Evolutionary conservation across 768 basidiomycete species (phyloP), one percentile per base, ranked within the genome.

Genomic region (Leccinum broughii): DNA sequence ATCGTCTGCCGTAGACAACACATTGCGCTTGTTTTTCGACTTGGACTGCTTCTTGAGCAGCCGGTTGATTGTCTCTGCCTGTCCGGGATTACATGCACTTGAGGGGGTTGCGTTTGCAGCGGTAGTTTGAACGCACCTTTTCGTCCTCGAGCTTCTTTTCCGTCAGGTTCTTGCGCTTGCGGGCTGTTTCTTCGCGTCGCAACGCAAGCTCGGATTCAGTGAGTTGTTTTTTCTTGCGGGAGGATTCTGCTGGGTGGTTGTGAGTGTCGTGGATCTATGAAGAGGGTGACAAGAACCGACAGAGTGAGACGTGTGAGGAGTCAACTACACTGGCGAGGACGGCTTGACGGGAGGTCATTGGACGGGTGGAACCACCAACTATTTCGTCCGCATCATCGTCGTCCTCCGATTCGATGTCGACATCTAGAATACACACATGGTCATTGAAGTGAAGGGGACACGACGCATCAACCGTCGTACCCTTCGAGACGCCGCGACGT

Each of bases 41-140:
- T 87, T 83, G 17, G 87, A 86, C 69, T 92, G 91, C 73, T 93
- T 94, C 72, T 92, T 92, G 54, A 95, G 82, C 14, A 95, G 80
- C 28, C 93, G 87, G 66, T 93, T 93, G 72, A 95, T 94, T 0
- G 93, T 94, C 67, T 94, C 93, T 24, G 85, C 85, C 90, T 93
- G 65, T 20, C 34, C 46, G 22, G 34, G 37, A 37, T 26, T 17
- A n/a, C 7, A 9, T 20, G 15, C 7, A 17, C 30, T 15, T 58
- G n/a, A 59, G 37, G 30, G 14, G 6, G 17, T 6, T 13, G 8
- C 17, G 10, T 30, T 51, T 10, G 7, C 10, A 52, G 20, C 28
- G 3, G n/a, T 52, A 1, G 10, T 14, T 10, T 3, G 5, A 14
- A 64, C 70, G 55, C 57, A 87, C 92, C 84, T 91, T 92, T 73